Evolutionary conservation across 1,284 basidiomycete species (phyloP).

Genomic region (Cutaneotrichosporon sp.): DNA sequence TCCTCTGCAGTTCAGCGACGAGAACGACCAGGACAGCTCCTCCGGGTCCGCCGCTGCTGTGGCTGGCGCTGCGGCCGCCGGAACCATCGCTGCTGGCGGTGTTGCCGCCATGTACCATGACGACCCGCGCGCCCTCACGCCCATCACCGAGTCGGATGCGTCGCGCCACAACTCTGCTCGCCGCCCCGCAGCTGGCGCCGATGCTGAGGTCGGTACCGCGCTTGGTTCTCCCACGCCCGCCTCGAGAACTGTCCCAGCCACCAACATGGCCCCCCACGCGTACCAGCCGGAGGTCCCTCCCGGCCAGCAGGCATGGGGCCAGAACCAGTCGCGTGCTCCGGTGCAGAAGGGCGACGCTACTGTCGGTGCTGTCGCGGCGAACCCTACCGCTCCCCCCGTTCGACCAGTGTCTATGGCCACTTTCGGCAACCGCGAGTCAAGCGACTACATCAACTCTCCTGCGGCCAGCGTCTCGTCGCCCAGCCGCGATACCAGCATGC

Average conservation of each 20-base stretch:
- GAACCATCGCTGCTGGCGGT: not conserved
- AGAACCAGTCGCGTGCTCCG: slow-evolving; percentile 1
- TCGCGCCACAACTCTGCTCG: slow-evolving; percentile 25
- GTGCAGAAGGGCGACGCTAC: not conserved
- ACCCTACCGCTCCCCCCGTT: not conserved
- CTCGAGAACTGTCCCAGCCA: not conserved
- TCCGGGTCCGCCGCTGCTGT: not conserved
- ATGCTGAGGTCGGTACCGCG: not conserved
- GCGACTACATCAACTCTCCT: not conserved
- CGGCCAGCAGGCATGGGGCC: slow-evolving; percentile 3
- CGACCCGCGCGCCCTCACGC: slow-evolving; percentile 53
- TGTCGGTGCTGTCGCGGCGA: not conserved
- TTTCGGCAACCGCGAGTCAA: slow-evolving; percentile 1
- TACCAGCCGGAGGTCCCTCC: slow-evolving; percentile 3
- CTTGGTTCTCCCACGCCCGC: not conserved
- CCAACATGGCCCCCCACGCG: not conserved
- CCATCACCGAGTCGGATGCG: slow-evolving; percentile 60
- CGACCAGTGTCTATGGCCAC: slow-evolving; percentile 1
- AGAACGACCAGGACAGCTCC: not conserved
- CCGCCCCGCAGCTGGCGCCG: not conserved
- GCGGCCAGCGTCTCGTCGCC: not conserved
- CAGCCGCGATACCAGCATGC: not conserved
- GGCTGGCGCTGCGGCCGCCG: not conserved
- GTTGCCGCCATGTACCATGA: not conserved
- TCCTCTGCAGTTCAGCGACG: slow-evolving; percentile 39